phyloP scores from a whole-genome alignment of 139 green algal genomes.

The Zygnema circumcarinatum region DNA sequence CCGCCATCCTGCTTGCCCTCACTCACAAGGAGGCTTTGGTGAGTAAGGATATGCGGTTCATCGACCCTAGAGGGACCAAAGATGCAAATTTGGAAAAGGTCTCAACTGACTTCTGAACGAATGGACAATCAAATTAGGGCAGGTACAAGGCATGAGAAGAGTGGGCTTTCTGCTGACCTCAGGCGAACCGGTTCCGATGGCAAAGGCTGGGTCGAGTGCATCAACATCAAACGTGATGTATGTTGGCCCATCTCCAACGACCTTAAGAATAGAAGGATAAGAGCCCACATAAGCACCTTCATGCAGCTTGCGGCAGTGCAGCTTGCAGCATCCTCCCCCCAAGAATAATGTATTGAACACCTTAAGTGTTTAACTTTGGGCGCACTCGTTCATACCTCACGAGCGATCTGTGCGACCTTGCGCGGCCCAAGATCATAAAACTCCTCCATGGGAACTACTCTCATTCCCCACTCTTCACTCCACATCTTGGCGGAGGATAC shows the following conservation, averaged over 20 bases:
- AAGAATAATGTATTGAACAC: neutral
- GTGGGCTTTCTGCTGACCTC: slow-evolving; percentile 1
- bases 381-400: neutral
- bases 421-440: slow-evolving; percentile 35
- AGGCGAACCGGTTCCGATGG: slow-evolving; percentile 32
- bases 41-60: neutral
- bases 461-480: slow-evolving; percentile 30
- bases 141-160: too few species aligned
- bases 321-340: neutral
- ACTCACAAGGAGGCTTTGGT: too few species aligned
- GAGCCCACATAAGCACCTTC: neutral
- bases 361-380: neutral
- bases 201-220: slow-evolving; percentile 45
- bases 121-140: neutral
- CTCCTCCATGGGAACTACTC: slow-evolving; percentile 45
- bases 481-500: slow-evolving; percentile 6
- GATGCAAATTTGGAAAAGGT: too few species aligned
- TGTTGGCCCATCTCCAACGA: slow-evolving; percentile 33
- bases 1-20: slow-evolving; percentile 43
- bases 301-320: neutral
- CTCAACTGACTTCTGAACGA: too few species aligned
- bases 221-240: slow-evolving; percentile 54
- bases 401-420: slow-evolving; percentile 22
- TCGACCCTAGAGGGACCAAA: too few species aligned
- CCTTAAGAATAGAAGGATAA: neutral